phyloP scores from a whole-genome alignment of 805 yeast genomes.

The Yarrowia hollandica region DNA sequence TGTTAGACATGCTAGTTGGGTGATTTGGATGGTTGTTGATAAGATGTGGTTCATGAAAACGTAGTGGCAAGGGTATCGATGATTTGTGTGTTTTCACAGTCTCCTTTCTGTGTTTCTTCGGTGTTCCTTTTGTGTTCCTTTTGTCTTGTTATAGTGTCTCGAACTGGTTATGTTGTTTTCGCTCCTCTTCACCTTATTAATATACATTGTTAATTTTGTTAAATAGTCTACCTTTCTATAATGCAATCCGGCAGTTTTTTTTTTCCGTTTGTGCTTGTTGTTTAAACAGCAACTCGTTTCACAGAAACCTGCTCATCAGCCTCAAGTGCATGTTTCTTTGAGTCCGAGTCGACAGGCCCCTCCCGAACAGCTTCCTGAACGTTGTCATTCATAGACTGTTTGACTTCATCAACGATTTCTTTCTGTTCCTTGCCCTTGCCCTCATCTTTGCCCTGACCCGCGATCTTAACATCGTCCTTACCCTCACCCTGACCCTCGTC shows the following conservation, averaged over 20 bases:
- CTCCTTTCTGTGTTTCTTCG: no score
- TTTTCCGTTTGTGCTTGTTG: not conserved
- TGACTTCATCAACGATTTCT: not conserved
- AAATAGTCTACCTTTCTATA: slow-evolving; percentile 14
- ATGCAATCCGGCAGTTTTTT: slow-evolving; percentile 10
- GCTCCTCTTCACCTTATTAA: no score
- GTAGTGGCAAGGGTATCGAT: no score
- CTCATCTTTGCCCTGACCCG: slow-evolving; percentile 28
- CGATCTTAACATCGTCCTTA: not conserved
- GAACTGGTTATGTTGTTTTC: no score
- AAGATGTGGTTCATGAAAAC: no score
- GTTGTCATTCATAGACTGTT: not conserved
- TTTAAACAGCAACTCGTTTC: slow-evolving; percentile 10
- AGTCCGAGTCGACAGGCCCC: not conserved
- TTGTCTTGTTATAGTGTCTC: not conserved
- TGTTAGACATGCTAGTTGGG: not conserved
- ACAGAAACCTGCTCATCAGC: not conserved
- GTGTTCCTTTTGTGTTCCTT: not conserved
- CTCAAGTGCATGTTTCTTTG: slow-evolving; percentile 1
- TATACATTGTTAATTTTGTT: no score
- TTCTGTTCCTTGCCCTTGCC: not conserved
- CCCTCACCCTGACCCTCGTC: not conserved
- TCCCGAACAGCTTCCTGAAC: not conserved
- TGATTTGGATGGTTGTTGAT: not conserved
- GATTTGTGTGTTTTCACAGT: not conserved